phyloP scores from a whole-genome alignment of 1,139 yeast species.

The Pneumocystis canis region DNA sequence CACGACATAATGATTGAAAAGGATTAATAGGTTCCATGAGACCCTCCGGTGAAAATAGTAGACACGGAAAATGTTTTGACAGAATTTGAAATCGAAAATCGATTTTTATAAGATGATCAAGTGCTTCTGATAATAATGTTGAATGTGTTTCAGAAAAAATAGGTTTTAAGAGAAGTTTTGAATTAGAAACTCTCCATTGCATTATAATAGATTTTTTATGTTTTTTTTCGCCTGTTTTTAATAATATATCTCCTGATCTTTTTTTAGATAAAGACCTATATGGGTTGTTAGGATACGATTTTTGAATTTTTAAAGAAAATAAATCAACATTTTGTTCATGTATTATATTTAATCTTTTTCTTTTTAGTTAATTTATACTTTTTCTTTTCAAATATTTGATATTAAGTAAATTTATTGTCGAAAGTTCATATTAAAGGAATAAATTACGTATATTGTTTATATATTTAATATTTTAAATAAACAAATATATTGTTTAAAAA shows the following conservation, averaged over 20 bases:
- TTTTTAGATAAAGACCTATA: background rate
- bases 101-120: constrained; percentile 12
- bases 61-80: constrained; percentile 11
- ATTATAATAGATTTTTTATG: background rate
- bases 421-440: no score
- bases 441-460: no score
- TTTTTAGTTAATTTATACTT: no score
- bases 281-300: background rate
- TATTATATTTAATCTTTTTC: no score
- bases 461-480: no score
- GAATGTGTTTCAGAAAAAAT: background rate
- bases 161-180: background rate
- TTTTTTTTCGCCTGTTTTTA: background rate
- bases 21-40: constrained; percentile 15
- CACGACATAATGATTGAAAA: constrained; percentile 13
- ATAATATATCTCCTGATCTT: background rate
- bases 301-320: background rate
- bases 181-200: background rate
- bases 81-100: constrained; percentile 15
- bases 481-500: no score
- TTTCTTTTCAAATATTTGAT: no score
- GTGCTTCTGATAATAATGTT: constrained; percentile 7
- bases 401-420: no score
- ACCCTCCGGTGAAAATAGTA: constrained; percentile 10
- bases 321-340: background rate